Evolutionary conservation across 345 rosid species (phyloP).

Genomic region (Adansonia digitata): DNA sequence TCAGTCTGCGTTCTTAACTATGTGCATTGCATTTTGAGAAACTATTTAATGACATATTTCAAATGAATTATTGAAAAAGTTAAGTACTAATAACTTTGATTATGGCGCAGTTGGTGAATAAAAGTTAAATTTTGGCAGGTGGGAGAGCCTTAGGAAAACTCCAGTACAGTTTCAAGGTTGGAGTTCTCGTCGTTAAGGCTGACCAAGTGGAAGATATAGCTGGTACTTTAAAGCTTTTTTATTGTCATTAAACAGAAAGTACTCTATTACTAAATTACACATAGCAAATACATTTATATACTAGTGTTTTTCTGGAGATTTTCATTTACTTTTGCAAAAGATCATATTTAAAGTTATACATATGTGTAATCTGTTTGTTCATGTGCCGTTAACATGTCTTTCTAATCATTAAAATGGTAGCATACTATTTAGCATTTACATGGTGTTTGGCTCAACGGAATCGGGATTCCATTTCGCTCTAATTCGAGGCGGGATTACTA

Average conservation of each 20-base stretch:
- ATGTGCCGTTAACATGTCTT: background rate
- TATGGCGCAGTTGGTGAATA: slow-evolving; percentile 74
- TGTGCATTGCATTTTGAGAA: background rate
- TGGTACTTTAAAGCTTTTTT: slow-evolving; percentile 35
- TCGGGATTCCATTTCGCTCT: too few relatives aligned
- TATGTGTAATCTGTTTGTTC: background rate
- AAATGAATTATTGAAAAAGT: background rate
- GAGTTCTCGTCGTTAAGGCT: slow-evolving; percentile 83
- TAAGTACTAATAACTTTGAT: background rate
- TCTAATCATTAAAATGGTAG: background rate
- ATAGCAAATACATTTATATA: background rate
- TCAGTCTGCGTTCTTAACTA: background rate
- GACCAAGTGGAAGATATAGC: slow-evolving; percentile 75
- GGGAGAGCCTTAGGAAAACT: slow-evolving; percentile 96
- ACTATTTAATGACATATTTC: background rate
- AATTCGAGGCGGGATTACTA: too few relatives aligned
- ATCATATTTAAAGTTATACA: background rate
- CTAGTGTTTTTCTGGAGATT: background rate
- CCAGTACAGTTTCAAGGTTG: slow-evolving; percentile 81
- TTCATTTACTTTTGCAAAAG: background rate
- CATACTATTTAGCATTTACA: background rate
- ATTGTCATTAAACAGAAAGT: background rate
- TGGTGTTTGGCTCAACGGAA: too few relatives aligned
- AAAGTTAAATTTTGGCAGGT: slow-evolving; percentile 98
- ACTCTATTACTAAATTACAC: background rate